A percentile compares a stretch with the other conserved stretches of the same genome.
Evolutionary conservation across 2,329 filamentous ascomycete species (phyloP).

Genomic region (Byssoonygena ceratinophila): DNA sequence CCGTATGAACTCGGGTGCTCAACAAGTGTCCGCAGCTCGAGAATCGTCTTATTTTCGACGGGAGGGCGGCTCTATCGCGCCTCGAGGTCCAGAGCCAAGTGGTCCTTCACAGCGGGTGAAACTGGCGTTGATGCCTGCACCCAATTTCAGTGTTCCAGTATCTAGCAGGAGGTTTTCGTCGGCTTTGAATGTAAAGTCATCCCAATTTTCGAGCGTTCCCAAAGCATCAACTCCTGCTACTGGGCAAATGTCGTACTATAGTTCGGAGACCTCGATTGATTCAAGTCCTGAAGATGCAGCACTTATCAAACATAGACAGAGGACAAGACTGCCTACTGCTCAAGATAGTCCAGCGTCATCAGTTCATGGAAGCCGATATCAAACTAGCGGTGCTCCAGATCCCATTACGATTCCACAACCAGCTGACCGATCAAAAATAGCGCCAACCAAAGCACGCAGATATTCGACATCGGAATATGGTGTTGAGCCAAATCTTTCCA

Average conservation of each 20-base stretch:
- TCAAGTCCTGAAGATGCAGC: neutral
- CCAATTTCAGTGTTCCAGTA: constrained; percentile 35
- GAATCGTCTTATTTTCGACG: neutral
- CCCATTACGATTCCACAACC: neutral
- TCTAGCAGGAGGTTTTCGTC: constrained; percentile 26
- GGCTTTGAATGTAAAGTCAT: neutral
- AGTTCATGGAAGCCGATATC: neutral
- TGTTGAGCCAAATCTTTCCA: neutral
- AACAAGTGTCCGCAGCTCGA: constrained; percentile 7
- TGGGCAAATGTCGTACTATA: neutral
- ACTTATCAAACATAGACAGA: neutral
- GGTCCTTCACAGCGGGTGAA: neutral
- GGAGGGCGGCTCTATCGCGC: neutral
- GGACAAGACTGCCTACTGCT: neutral
- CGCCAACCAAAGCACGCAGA: constrained; percentile 1
- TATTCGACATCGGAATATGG: constrained; percentile 12
- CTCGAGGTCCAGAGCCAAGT: neutral
- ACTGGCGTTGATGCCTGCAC: constrained; percentile 22
- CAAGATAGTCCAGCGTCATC: neutral
- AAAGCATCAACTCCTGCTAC: neutral
- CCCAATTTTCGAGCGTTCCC: neutral
- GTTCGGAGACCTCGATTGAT: constrained; percentile 7
- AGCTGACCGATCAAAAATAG: neutral
- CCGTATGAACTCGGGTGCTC: neutral
- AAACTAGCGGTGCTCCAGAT: neutral